Evolutionary conservation across 352 stramenopile genomes (phyloP), one percentile per base, ranked within the genome.

Genomic region (Globisporangium recalcitrans): DNA sequence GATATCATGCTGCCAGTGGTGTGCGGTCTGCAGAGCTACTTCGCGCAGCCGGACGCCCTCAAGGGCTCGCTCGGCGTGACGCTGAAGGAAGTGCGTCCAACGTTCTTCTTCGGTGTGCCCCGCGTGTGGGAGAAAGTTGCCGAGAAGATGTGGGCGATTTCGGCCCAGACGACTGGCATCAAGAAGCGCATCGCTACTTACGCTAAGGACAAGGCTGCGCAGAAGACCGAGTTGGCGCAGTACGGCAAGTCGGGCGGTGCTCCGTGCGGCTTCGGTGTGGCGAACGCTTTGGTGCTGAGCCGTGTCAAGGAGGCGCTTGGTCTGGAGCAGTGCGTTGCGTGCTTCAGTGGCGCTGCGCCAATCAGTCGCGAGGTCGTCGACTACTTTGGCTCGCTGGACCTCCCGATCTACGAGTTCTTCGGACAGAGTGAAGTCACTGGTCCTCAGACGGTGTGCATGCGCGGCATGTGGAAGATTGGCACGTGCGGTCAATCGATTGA

Each of bases 301-400:
- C 92, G 93, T 58, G 75, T 98, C 36, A 95, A 95, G 68, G 79
- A 91, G 55, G 88, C 85, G 47, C 82, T 98, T 29, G 95, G 95
- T 47, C 68, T 98, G 57, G 90, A 98, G 73, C 82, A 95, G 65
- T 96, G 87, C 64, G 73, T 78, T 52, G 74, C 75, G 14, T 78
- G 60, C 59, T 93, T 90, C 55, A 88, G 71, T 55, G 87, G 82
- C 46, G 96, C 95, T 8, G 95, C 96, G 27, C 95, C 95, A 3
- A 98, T 98, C 62, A 89, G 87, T 58, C 70, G 80, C n/a, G 92
- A 98, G 63, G 89, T 97, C 14, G 72, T 98, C 13, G 80, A 97
- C 34, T 98, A 98, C 75, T 98, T 99, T 67, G 87, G 82, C 56
- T 98, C 91, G 22, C 70, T 98, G 26, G 95, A 98, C 65, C 76